A percentile compares a stretch with the other conserved stretches of the same genome.
These are phyloP conservation scores for Apiospora rasikravindrae DNA, from an alignment of 2,329 filamentous ascomycete genomes.

Conservation along the genomic window DNA sequence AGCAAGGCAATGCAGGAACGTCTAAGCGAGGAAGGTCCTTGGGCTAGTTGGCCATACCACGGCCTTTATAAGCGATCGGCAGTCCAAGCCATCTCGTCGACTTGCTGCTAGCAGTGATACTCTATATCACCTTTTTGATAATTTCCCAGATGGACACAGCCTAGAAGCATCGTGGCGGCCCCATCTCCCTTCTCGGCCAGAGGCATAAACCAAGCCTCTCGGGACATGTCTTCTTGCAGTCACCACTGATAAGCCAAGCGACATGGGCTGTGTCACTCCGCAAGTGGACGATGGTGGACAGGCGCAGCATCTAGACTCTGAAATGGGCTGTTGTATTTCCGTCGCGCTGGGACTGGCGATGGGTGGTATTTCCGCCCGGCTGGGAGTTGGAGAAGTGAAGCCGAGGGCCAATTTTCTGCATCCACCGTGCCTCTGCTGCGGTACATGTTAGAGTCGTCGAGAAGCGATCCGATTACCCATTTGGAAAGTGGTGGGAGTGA, in stretches of 20 bases:
- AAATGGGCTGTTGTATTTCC: neutral
- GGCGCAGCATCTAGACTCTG: neutral
- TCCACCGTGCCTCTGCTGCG: neutral
- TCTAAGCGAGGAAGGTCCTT: neutral
- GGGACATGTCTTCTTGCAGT: neutral
- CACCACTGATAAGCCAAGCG: neutral
- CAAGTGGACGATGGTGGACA: neutral
- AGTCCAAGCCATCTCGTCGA: neutral
- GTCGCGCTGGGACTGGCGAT: no score
- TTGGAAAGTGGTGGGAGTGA: neutral
- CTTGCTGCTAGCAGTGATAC: neutral
- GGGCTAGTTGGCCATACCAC: neutral
- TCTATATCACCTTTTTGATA: neutral
- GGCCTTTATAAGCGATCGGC: neutral
- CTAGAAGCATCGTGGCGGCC: neutral
- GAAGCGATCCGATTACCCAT: neutral
- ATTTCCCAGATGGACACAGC: conserved; percentile 12
- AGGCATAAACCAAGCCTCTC: neutral
- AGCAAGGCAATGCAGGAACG: neutral
- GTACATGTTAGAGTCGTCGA: no score
- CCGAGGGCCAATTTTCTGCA: neutral
- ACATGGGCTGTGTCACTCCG: neutral
- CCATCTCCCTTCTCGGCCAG: neutral
- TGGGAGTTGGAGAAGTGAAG: neutral
- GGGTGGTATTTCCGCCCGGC: neutral